Evolutionary conservation across 108 stramenopile species (phyloP), one percentile per base, ranked within the genome.

Genomic region (Skeletonema costatum): DNA sequence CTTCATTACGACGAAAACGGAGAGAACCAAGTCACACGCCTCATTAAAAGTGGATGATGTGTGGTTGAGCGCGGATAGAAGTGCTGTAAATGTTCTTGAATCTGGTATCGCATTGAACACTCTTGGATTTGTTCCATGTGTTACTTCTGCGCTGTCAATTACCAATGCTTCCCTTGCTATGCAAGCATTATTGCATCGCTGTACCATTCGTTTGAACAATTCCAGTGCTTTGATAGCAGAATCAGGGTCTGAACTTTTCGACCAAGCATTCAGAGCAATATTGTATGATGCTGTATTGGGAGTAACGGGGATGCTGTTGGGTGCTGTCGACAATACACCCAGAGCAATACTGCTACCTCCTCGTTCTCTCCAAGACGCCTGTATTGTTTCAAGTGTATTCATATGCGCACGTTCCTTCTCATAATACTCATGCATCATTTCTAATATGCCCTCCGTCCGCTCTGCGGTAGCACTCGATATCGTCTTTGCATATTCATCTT

Each of bases 231-330:
- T 64, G 4, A 13, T 6, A 1, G 84, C 35, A 53, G 87, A 72
- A 4, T 68, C 65, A 9, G 25, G 44, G 61, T 85, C 75, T 9
- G 71, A 60, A 58, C 76, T 76, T 66, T 81, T 80, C 17, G 76
- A 56, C 88, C 88, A 89, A 30, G 90, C 92, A 44, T 83, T 81
- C 30, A 92, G 61, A 13, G 88, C 71, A 41, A 73, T 81, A 50
- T 89, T 89, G 73, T 80, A 89, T 6, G 81, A 86, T 35, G 84
- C 64, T n/a, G 87, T 77, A 46, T 76, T 71, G 13, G 90, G 90
- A 12, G 73, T 60, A 29, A 89, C 74, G 1, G 48, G 61, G 0
- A 46, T 12, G 68, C 75, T 41, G 9, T 42, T 50, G 2, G 84
- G 71, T 32, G 66, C 31, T 14, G 14, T 48, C 21, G 5, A 16